Conservation (phyloP, 2,329 filamentous ascomycete species). For the Diaporthe velutina region DNA sequence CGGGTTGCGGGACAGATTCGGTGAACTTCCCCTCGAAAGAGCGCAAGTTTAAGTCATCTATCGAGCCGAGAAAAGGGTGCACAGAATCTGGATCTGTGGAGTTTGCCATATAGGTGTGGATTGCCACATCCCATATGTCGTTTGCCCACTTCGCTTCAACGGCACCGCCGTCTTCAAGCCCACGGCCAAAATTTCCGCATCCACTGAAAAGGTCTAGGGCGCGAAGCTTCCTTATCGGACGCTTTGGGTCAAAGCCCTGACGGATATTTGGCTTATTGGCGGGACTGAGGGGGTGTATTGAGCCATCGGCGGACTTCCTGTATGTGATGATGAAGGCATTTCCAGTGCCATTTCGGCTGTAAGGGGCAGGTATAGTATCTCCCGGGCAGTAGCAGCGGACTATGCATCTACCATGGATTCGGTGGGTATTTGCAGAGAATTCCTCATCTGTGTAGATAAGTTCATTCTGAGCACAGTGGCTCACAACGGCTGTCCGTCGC, state of each 20-base stretch:
- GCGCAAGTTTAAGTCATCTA: constrained; percentile 74
- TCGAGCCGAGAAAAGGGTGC: constrained; percentile 76
- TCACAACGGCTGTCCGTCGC: constrained; percentile 60
- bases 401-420: constrained; percentile 69
- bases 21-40: constrained; percentile 66
- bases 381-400: constrained; percentile 65
- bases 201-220: constrained; percentile 84
- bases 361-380: constrained; percentile 70
- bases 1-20: constrained; percentile 66
- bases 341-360: constrained; percentile 73
- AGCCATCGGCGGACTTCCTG: constrained; percentile 45
- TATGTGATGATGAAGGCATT: constrained; percentile 75
- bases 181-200: constrained; percentile 81
- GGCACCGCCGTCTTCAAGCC: constrained; percentile 78
- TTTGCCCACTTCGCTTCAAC: constrained; percentile 77
- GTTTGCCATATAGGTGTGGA: constrained; percentile 83
- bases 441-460: constrained; percentile 67
- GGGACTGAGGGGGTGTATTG: constrained; percentile 14
- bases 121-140: constrained; percentile 72
- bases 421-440: constrained; percentile 50
- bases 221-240: constrained; percentile 55
- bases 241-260: constrained; percentile 67
- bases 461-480: constrained; percentile 63
- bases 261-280: constrained; percentile 41
- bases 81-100: constrained; percentile 53